phyloP scores from a whole-genome alignment of 2,329 filamentous ascomycete species.

The Blumeriella jaapii region DNA sequence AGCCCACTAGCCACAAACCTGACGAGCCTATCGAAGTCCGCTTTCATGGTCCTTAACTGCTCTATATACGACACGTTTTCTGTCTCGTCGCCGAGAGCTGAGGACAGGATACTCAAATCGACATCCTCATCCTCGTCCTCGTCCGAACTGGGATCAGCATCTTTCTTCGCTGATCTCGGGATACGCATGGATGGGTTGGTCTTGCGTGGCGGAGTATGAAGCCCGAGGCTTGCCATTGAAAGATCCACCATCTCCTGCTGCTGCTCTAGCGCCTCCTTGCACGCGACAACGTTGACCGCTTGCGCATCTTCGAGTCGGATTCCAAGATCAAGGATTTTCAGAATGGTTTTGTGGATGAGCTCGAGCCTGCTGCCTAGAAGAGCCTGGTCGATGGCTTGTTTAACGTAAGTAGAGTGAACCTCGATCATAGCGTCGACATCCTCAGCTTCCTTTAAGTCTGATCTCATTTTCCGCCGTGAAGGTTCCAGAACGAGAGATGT shows the following conservation, averaged over 20 bases:
- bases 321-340: constrained; percentile 66
- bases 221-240: constrained; percentile 25
- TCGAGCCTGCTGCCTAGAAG: constrained; percentile 57
- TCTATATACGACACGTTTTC: constrained; percentile 35
- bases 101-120: constrained; percentile 29
- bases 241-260: constrained; percentile 24
- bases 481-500: constrained; percentile 60
- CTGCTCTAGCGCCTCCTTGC: constrained; percentile 14
- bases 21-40: constrained; percentile 53
- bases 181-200: constrained; percentile 11
- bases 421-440: constrained; percentile 75
- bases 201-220: constrained; percentile 24
- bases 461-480: constrained; percentile 43
- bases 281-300: constrained; percentile 24
- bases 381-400: constrained; percentile 52
- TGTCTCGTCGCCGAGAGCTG: constrained; percentile 18
- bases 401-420: constrained; percentile 53
- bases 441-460: constrained; percentile 44
- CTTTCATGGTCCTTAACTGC: constrained; percentile 43
- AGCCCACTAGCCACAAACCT: constrained; percentile 64
- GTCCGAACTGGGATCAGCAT: constrained; percentile 27
- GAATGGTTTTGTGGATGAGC: constrained; percentile 59
- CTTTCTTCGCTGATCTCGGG: constrained; percentile 20
- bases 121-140: constrained; percentile 29
- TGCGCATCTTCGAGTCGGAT: constrained; percentile 56